A percentile compares a stretch with the other conserved stretches of the same genome.
phyloP scores from a whole-genome alignment of 2,329 filamentous ascomycete genomes.

The Nakataea oryzae region DNA sequence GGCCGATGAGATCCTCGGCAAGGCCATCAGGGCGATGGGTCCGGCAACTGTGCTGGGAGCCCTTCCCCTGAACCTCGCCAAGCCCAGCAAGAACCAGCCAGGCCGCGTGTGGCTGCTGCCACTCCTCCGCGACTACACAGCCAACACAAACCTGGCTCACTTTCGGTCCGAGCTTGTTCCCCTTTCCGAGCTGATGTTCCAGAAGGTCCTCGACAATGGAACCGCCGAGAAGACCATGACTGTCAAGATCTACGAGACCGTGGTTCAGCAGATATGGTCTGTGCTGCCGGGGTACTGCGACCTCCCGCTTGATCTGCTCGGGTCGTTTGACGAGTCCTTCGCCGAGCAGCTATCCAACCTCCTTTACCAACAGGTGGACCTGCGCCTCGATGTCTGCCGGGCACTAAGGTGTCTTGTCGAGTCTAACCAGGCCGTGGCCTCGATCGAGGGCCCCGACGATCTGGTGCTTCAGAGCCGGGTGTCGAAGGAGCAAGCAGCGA shows the following conservation, averaged over 20 bases:
- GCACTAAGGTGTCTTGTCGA: conserved; percentile 81
- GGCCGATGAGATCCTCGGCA: conserved; percentile 80
- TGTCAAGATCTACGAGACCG: conserved; percentile 93
- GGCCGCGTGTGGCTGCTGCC: conserved; percentile 94
- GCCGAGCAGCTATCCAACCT: conserved; percentile 87
- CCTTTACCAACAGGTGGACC: conserved; percentile 81
- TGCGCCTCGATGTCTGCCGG: conserved; percentile 80
- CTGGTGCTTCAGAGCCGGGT: conserved; percentile 70
- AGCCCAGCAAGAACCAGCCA: conserved; percentile 64
- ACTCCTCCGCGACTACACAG: conserved; percentile 77
- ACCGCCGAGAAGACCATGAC: conserved; percentile 84
- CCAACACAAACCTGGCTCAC: conserved; percentile 77
- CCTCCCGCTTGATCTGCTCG: conserved; percentile 66
- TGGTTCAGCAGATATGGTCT: conserved; percentile 93
- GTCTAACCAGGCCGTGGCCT: conserved; percentile 74
- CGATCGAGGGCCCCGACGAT: conserved; percentile 59
- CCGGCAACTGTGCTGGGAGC: conserved; percentile 73
- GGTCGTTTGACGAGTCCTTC: conserved; percentile 76
- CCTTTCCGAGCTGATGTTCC: conserved; percentile 81
- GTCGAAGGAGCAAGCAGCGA: conserved; percentile 61
- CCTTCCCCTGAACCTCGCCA: conserved; percentile 75
- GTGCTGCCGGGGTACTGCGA: conserved; percentile 92
- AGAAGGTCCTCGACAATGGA: conserved; percentile 76
- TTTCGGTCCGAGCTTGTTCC: conserved; percentile 83
- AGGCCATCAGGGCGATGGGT: conserved; percentile 82